phyloP scores from a whole-genome alignment of 176 grass and related monocot species.

The Microstegium vimineum region DNA sequence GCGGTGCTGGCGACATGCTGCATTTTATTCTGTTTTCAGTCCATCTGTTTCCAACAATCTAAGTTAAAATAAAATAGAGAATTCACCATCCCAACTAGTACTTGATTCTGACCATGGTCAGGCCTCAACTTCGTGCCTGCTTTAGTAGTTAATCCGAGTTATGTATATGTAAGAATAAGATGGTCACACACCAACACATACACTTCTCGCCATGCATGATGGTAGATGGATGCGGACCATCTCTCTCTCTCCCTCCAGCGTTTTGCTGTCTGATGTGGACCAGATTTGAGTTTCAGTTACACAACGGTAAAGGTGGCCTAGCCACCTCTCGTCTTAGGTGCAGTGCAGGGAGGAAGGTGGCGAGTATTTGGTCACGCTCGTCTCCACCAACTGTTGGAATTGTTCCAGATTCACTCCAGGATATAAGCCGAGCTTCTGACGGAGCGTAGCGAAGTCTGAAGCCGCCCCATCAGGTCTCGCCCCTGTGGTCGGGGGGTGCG shows the following conservation, averaged over 20 bases:
- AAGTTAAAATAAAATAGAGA: no score
- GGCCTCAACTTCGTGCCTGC: neutral
- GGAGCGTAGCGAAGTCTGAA: no score
- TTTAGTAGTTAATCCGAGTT: no score
- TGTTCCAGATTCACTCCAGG: no score
- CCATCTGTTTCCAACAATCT: no score
- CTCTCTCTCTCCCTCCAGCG: neutral
- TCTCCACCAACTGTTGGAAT: neutral
- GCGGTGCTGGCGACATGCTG: neutral
- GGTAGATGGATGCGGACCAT: neutral
- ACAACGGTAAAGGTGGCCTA: constrained; percentile 25
- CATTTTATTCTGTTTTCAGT: neutral
- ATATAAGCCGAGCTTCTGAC: no score
- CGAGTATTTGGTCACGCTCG: neutral
- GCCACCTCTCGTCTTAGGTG: neutral
- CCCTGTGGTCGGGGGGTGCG: no score
- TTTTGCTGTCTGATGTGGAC: neutral
- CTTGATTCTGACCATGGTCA: neutral
- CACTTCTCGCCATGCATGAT: neutral
- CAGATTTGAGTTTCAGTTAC: constrained; percentile 21
- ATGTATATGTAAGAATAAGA: no score
- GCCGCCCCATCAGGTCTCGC: no score
- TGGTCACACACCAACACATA: neutral
- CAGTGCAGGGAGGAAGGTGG: neutral
- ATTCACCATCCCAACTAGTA: neutral